phyloP scores from a whole-genome alignment of 257 asterid genomes.

The Rubia yunnanensis region DNA sequence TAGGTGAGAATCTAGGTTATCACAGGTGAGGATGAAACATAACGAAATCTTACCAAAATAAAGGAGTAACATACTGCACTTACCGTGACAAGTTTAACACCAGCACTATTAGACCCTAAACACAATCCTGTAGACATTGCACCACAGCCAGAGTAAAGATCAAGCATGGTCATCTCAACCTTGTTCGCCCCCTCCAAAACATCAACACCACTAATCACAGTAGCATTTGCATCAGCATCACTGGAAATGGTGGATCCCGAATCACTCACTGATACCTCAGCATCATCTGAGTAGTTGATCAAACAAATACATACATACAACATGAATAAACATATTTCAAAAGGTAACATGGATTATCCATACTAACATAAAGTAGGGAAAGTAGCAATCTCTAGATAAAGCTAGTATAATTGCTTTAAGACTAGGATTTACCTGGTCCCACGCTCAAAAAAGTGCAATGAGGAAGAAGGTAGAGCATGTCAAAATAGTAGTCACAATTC shows the following conservation, averaged over 20 bases:
- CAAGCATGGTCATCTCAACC: conserved; percentile 44
- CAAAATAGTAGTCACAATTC: conserved; percentile 43
- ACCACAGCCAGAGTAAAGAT: conserved; percentile 90
- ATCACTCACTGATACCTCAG: conserved; percentile 24
- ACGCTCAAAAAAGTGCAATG: conserved; percentile 47
- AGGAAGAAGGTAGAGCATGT: conserved; percentile 59
- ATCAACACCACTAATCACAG: conserved; percentile 6
- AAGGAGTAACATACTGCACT: conserved; percentile 18
- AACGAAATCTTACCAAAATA: no score
- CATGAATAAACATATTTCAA: no score
- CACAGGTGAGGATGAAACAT: no score
- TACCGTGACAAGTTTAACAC: conserved; percentile 67
- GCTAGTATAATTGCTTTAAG: not conserved
- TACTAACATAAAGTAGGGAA: not conserved
- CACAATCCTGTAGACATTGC: conserved; percentile 92
- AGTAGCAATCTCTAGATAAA: no score
- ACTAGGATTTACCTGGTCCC: conserved; percentile 30
- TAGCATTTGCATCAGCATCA: conserved; percentile 27
- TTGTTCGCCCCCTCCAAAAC: conserved; percentile 11
- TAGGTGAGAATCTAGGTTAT: no score
- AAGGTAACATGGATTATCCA: not conserved
- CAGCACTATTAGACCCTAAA: conserved; percentile 57
- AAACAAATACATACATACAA: not conserved
- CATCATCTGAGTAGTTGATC: conserved; percentile 23
- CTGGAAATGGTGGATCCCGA: conserved; percentile 55